phyloP scores from a whole-genome alignment of 1,139 yeast genomes.

The Hyphopichia burtonii region DNA sequence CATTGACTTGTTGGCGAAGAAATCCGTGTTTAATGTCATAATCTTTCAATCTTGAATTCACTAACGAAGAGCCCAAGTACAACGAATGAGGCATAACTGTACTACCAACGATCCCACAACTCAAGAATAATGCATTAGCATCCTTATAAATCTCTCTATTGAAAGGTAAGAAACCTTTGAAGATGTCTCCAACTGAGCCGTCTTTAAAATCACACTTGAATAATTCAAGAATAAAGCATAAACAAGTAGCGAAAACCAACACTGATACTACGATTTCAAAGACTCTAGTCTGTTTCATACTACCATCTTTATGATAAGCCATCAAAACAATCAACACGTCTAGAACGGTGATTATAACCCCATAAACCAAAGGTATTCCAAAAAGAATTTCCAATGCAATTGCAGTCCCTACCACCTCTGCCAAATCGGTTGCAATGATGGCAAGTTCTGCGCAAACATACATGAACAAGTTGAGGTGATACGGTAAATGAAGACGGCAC shows the following conservation, averaged over 20 bases:
- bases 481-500: slow-evolving; percentile 64
- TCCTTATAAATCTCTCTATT: slow-evolving; percentile 47
- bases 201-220: slow-evolving; percentile 48
- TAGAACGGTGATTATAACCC: slow-evolving; percentile 68
- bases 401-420: slow-evolving; percentile 83
- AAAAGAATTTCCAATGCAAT: slow-evolving; percentile 69
- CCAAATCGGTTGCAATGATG: slow-evolving; percentile 77
- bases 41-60: slow-evolving; percentile 69
- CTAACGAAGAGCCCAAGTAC: slow-evolving; percentile 72
- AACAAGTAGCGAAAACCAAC: slow-evolving; percentile 62
- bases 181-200: slow-evolving; percentile 34
- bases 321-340: slow-evolving; percentile 68
- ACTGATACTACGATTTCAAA: slow-evolving; percentile 67
- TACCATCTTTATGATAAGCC: slow-evolving; percentile 73
- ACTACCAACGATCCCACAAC: slow-evolving; percentile 76
- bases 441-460: slow-evolving; percentile 72
- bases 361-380: slow-evolving; percentile 62
- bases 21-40: slow-evolving; percentile 53
- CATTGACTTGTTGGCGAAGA: slow-evolving; percentile 9
- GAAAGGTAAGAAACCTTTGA: slow-evolving; percentile 62
- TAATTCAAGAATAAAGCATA: slow-evolving; percentile 62
- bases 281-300: slow-evolving; percentile 60
- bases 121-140: slow-evolving; percentile 60
- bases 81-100: slow-evolving; percentile 85
- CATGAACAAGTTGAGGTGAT: slow-evolving; percentile 52